phyloP scores from a whole-genome alignment of 306 rosid genomes.

The Oemleria cerasiformis region DNA sequence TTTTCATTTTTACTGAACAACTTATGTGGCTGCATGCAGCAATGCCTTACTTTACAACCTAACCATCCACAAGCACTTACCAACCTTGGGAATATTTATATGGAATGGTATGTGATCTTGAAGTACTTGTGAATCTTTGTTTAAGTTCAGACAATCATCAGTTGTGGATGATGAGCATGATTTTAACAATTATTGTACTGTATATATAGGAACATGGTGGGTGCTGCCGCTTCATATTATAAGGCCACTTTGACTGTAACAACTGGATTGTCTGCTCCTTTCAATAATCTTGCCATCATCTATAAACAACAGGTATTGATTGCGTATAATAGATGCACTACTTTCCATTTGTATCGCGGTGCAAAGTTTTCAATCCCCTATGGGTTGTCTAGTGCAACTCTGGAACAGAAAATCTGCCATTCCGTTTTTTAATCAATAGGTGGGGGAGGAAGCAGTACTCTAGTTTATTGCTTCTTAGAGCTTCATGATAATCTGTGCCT shows the following conservation, averaged over 20 bases:
- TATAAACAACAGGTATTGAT: conserved; percentile 83
- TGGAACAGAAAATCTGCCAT: not conserved
- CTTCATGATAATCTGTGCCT: not conserved
- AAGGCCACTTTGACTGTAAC: conserved; percentile 93
- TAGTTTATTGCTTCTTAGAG: not conserved
- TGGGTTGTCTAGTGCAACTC: not conserved
- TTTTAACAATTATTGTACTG: conserved; percentile 1
- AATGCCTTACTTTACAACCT: conserved; percentile 88
- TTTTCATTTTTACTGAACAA: not conserved
- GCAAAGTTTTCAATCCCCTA: not conserved
- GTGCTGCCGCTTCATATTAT: conserved; percentile 89
- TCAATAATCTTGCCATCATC: conserved; percentile 87
- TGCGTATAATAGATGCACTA: not conserved
- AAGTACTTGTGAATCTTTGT: conserved; percentile 2
- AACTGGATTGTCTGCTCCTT: conserved; percentile 94
- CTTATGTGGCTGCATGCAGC: conserved; percentile 44
- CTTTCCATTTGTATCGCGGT: not conserved
- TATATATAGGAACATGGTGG: conserved; percentile 78
- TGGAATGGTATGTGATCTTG: conserved; percentile 74
- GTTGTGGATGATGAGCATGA: not conserved
- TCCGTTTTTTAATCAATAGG: not conserved
- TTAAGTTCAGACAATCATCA: not conserved
- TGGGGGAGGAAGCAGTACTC: not conserved
- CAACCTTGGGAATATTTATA: conserved; percentile 94
- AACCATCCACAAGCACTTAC: conserved; percentile 97